These are phyloP conservation scores for Lasiodiplodia sp. DNA, from an alignment of 2,329 filamentous ascomycete species.

Conservation along the genomic window DNA sequence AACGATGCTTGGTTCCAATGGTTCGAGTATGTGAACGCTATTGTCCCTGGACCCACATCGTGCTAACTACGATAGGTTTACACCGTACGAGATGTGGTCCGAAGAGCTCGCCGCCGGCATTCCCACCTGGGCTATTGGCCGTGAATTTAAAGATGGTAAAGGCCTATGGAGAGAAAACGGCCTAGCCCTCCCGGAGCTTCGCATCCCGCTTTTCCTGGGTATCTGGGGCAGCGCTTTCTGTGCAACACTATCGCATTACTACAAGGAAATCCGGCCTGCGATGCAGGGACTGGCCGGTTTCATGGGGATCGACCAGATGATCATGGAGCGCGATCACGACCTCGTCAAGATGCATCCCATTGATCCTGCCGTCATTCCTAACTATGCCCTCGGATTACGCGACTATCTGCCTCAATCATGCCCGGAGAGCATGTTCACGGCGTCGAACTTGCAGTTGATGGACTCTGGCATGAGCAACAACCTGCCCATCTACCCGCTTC, in stretches of 20 bases:
- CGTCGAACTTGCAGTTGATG: conserved; percentile 74
- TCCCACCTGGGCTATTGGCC: conserved; percentile 90
- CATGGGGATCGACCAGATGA: conserved; percentile 77
- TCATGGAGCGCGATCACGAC: conserved; percentile 82
- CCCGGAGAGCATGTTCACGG: conserved; percentile 76
- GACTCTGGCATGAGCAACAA: conserved; percentile 99
- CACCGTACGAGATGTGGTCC: conserved; percentile 93
- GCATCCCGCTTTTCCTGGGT: conserved; percentile 84
- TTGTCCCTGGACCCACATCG: not conserved
- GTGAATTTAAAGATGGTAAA: conserved; percentile 76
- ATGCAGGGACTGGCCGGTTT: conserved; percentile 79
- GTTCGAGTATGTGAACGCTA: conserved; percentile 74
- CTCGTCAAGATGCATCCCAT: conserved; percentile 93
- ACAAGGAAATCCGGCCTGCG: conserved; percentile 87
- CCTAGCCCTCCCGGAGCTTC: conserved; percentile 81
- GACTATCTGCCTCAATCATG: conserved; percentile 75
- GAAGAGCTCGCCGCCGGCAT: conserved; percentile 92
- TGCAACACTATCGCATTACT: conserved; percentile 94
- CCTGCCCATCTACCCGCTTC: conserved; percentile 90
- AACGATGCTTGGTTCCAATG: conserved; percentile 93
- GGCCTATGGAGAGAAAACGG: conserved; percentile 69
- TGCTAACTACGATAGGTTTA: conserved; percentile 50
- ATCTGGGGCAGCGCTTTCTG: conserved; percentile 98
- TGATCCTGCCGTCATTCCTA: conserved; percentile 88
- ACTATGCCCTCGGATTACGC: conserved; percentile 84